Percentiles rank a stretch among this genome's conserved stretches.
phyloP scores from a whole-genome alignment of 108 stramenopile genomes.

The Pseudonitzschia pungens region DNA sequence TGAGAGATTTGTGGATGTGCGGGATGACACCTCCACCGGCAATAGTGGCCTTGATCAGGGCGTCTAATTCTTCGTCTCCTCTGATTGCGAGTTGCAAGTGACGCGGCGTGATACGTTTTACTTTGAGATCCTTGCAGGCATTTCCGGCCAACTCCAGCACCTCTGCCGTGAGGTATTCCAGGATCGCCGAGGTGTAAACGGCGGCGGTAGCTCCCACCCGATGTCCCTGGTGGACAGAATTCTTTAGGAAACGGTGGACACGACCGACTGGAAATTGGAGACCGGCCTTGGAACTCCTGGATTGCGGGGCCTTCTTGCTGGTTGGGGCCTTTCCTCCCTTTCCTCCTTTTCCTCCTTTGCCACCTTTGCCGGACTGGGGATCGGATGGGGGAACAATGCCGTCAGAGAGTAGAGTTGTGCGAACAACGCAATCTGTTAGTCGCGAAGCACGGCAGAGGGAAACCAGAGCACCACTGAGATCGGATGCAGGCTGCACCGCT shows the following conservation, averaged over 20 bases:
- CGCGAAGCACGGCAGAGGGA: no score
- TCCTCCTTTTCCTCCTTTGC: constrained; percentile 98
- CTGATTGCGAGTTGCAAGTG: constrained; percentile 99
- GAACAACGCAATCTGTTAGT: background rate
- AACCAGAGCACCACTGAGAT: no score
- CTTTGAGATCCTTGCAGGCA: constrained; percentile 99
- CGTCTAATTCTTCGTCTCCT: constrained; percentile 98
- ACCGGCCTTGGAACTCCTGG: constrained; percentile 96
- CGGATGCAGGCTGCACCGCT: no score
- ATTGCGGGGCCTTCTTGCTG: constrained; percentile 97
- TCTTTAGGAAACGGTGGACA: constrained; percentile 99
- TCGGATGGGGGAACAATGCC: no score
- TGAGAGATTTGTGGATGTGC: constrained; percentile 99
- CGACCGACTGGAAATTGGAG: constrained; percentile 99
- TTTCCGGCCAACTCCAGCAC: constrained; percentile 99
- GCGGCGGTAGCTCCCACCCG: constrained; percentile 99
- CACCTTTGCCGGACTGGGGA: constrained; percentile 90
- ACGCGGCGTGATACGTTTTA: constrained; percentile 99
- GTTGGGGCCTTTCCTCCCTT: constrained; percentile 99
- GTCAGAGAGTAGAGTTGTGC: background rate
- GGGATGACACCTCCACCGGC: constrained; percentile 99
- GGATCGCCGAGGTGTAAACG: constrained; percentile 99
- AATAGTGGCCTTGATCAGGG: constrained; percentile 99
- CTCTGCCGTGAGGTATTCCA: constrained; percentile 99
- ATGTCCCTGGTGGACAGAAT: constrained; percentile 90